Evolutionary conservation across 331 rosid species (phyloP).

Genomic region (Dryas integrifolia): DNA sequence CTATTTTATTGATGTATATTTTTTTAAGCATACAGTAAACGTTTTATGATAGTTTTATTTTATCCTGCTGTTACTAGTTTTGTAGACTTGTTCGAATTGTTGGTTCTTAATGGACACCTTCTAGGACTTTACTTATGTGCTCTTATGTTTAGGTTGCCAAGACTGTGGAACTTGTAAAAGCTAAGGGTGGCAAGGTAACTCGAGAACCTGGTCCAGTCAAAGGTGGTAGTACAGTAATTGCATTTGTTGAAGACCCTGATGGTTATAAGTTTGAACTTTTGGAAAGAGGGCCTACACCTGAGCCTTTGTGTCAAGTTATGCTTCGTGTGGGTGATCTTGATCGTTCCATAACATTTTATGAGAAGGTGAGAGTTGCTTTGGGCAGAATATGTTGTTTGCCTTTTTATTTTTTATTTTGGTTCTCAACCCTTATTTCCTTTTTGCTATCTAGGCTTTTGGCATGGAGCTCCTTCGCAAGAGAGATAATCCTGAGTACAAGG

Average conservation of each 20-base stretch:
- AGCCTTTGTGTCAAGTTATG: constrained; percentile 95
- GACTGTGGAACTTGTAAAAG: constrained; percentile 76
- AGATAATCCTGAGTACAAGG: constrained; percentile 89
- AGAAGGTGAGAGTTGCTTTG: constrained; percentile 56
- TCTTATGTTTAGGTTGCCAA: constrained; percentile 59
- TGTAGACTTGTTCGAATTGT: constrained; percentile 16
- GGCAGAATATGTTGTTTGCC: constrained; percentile 16
- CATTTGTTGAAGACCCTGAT: constrained; percentile 87
- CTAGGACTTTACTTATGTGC: constrained; percentile 12
- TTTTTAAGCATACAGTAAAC: constrained; percentile 11
- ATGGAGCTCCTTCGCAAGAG: constrained; percentile 82
- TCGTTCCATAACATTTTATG: constrained; percentile 81
- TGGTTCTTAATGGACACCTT: constrained; percentile 17
- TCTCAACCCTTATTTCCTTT: not conserved
- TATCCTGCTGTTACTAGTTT: constrained; percentile 9
- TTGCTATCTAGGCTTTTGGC: constrained; percentile 60
- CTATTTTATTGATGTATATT: constrained; percentile 6
- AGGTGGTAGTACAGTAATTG: constrained; percentile 58
- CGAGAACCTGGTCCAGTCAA: constrained; percentile 78
- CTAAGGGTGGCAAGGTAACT: constrained; percentile 84
- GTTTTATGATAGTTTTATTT: not conserved
- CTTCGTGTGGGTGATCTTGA: constrained; percentile 94
- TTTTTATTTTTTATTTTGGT: constrained; percentile 12
- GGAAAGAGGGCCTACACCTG: constrained; percentile 83
- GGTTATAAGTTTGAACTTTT: constrained; percentile 85